Evolutionary conservation across 164 flowering plant species (phyloP).

Genomic region (Houttuynia cordata): DNA sequence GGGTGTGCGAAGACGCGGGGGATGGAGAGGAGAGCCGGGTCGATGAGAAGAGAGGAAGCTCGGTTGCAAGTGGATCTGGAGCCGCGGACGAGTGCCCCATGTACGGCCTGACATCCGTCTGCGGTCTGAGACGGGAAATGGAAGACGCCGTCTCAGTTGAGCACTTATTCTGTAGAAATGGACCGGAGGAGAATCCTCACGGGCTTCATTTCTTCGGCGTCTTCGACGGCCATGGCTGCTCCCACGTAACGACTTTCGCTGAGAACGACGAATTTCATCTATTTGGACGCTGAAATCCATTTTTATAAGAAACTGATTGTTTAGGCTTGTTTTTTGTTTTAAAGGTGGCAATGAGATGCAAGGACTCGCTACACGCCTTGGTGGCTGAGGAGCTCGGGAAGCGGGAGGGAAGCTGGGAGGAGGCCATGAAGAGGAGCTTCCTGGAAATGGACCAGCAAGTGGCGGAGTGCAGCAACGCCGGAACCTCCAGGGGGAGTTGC

Average conservation of each 20-base stretch:
- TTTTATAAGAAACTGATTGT: not conserved
- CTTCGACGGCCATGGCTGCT: slow-evolving; percentile 68
- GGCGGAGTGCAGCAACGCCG: slow-evolving; percentile 6
- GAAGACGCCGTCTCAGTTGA: slow-evolving; percentile 57
- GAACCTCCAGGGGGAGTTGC: slow-evolving; percentile 17
- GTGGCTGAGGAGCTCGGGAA: slow-evolving; percentile 46
- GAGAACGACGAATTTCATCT: not conserved
- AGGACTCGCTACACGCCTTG: slow-evolving; percentile 49
- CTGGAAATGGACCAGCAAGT: slow-evolving; percentile 45
- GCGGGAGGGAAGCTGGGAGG: slow-evolving; percentile 25
- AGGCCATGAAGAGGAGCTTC: slow-evolving; percentile 41
- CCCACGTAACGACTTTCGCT: slow-evolving; percentile 31
- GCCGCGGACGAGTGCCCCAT: slow-evolving; percentile 17
- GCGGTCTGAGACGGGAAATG: slow-evolving; percentile 73
- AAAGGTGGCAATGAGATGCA: slow-evolving; percentile 65
- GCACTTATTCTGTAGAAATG: slow-evolving; percentile 25
- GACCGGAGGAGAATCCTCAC: not conserved
- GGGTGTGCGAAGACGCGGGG: no score
- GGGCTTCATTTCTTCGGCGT: slow-evolving; percentile 36
- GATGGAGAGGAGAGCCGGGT: not conserved
- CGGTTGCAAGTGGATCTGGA: not conserved
- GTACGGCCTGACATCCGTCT: slow-evolving; percentile 45
- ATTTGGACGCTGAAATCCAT: not conserved
- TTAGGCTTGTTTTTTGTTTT: not conserved
- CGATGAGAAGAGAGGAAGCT: not conserved